Base-by-base conservation (phyloP, 2,329 filamentous ascomycete species). In the Aspergillus floridensis region DNA sequence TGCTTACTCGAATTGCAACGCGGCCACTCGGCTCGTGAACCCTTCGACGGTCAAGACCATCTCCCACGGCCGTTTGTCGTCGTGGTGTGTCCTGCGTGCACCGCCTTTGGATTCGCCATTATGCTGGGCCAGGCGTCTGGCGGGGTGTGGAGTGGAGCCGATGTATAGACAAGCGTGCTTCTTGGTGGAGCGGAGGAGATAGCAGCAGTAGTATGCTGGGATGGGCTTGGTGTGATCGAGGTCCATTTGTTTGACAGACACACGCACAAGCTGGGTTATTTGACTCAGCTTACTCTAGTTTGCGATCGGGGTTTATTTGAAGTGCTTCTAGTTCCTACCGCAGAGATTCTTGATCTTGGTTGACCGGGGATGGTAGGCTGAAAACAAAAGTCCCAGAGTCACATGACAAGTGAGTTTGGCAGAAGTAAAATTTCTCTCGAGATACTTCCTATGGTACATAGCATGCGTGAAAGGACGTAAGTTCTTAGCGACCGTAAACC, bases 121-220 rank as follows among this genome's bases (percentile, higher is more conserved):
- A 77, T 99, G 95, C 74, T 98, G 95, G 62, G 86, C 87, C 24
- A 98, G 82, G 14, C 95, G 89, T 60, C 93, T 85, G 1, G 87
- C 86, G 47, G 95, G 93, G 70, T 97, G 87, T 0, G 93, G 93
- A 1, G 95, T 98, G 48, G 91, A 96, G 56, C 95, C 95, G 57
- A 98, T 89, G 75, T 99, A 99, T 29, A 93, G 82, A 49, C 74
- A 79, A 29, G 84, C 82, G 70, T 86, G 87, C 49, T 86, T 84
- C 10, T 92, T 83, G 0, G 88, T 92, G 0, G 93, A 97, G 21
- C 93, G 89, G 38, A 98, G 84, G 16, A 98, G 84, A 74, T 99
- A 98, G 72, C 95, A 96, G 66, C 91, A 92, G 72, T 98, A 98
- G 65, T 97, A 88, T 1, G 93, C 88, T 10, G 93, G 93, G 22